These are phyloP conservation scores for Orychophragmus violaceus DNA, from an alignment of 345 rosid genomes.

Conservation along the genomic window DNA sequence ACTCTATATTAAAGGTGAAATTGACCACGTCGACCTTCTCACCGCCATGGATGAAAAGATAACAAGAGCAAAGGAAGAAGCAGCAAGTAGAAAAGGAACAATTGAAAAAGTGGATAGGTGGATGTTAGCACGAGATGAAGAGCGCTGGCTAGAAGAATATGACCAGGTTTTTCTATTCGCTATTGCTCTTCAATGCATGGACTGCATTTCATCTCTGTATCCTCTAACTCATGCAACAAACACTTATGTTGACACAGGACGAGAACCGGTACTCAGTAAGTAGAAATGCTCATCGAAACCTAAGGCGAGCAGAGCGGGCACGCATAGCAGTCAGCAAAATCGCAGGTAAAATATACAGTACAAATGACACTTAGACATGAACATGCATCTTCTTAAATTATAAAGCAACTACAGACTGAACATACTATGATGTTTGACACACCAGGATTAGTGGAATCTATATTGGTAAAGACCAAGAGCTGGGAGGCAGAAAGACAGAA, in stretches of 20 bases:
- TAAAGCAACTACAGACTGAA: neutral
- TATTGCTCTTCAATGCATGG: neutral
- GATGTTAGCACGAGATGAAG: slow-evolving; percentile 81
- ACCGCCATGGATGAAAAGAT: slow-evolving; percentile 78
- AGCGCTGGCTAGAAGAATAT: slow-evolving; percentile 97
- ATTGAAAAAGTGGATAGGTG: slow-evolving; percentile 91
- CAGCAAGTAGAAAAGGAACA: slow-evolving; percentile 76
- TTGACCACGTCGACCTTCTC: slow-evolving; percentile 84
- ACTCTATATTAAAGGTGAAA: slow-evolving; percentile 51
- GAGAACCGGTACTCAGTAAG: slow-evolving; percentile 89
- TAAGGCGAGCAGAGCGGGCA: slow-evolving; percentile 90
- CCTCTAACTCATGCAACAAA: neutral
- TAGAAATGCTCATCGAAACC: slow-evolving; percentile 88
- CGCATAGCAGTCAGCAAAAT: slow-evolving; percentile 77
- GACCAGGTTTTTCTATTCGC: slow-evolving; percentile 53
- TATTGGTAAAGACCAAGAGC: slow-evolving; percentile 60
- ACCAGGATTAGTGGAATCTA: slow-evolving; percentile 67
- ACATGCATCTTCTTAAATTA: neutral
- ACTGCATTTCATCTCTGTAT: neutral
- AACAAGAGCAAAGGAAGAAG: slow-evolving; percentile 85
- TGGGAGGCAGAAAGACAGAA: slow-evolving; percentile 94
- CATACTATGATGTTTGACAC: too few species aligned
- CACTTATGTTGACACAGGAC: slow-evolving; percentile 47
- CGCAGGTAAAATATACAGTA: slow-evolving; percentile 40
- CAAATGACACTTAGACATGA: neutral